phyloP scores from a whole-genome alignment of 495 filamentous ascomycete genomes.

The Halenospora varia region DNA sequence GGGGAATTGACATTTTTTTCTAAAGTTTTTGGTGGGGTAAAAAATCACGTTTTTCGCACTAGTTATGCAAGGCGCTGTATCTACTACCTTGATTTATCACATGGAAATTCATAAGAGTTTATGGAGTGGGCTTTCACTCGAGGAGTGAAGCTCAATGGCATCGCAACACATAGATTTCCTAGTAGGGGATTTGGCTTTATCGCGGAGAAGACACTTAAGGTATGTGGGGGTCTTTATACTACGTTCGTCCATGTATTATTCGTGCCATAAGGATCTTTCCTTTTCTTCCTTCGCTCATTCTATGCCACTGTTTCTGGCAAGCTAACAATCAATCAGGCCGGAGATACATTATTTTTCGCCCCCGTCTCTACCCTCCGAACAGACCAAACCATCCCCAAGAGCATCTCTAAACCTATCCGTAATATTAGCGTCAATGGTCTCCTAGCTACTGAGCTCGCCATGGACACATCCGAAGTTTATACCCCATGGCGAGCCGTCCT shows the following conservation, averaged over 20 bases:
- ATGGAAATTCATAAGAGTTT: slow-evolving; percentile 6
- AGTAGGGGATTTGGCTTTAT: slow-evolving; percentile 71
- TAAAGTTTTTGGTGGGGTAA: too few relatives aligned
- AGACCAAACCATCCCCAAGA: slow-evolving; percentile 50
- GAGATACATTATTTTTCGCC: slow-evolving; percentile 55
- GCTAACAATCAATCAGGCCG: too few relatives aligned
- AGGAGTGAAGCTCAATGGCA: slow-evolving; percentile 1
- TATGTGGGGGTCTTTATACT: slow-evolving; percentile 26
- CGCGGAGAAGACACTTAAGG: slow-evolving; percentile 58
- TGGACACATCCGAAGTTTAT: slow-evolving; percentile 29
- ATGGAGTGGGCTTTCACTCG: slow-evolving; percentile 11
- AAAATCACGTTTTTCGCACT: too few relatives aligned
- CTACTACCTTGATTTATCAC: too few relatives aligned
- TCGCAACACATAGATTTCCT: slow-evolving; percentile 35
- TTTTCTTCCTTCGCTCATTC: too few relatives aligned
- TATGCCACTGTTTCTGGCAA: too few relatives aligned
- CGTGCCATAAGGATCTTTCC: background rate
- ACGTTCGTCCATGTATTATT: background rate
- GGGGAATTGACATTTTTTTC: too few relatives aligned
- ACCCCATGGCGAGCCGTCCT: slow-evolving; percentile 62
- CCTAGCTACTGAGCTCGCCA: slow-evolving; percentile 63
- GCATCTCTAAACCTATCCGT: slow-evolving; percentile 27
- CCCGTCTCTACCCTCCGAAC: slow-evolving; percentile 62
- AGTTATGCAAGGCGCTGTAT: too few relatives aligned
- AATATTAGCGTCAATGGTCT: slow-evolving; percentile 59